Base-by-base conservation (phyloP, 441 rosid genomes). In the Erodium moschatum region DNA sequence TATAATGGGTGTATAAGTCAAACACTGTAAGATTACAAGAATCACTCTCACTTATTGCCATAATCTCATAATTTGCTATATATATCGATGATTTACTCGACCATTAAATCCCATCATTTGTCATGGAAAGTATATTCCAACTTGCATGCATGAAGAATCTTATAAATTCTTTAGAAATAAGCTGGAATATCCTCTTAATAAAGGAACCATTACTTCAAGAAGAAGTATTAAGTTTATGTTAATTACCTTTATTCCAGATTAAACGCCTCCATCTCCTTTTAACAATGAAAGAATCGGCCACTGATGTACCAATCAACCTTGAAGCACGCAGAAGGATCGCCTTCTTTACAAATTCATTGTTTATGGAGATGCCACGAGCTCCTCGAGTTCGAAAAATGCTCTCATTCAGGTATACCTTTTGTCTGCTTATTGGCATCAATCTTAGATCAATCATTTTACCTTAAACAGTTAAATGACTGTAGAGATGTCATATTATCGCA, bases 281-380 rank as follows among this genome's bases (percentile, higher is more conserved):
- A 81, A 95, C 99, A 8, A 96, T 89, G 70, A 95, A 87, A 79
- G 99, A 91, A 79, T 87, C 97, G 68, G 97, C 97, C 70, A 73
- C 74, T 79, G 95, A 95, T 72, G 89, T 95, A 66, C 99, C 97
- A 61, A 81, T 81, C 70, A 95, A 95, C 82, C 97, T 91, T 76
- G 97, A 95, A 87, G 99, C 99, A 8, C 89, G 97, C 65, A 87
- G 99, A 77, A 86, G 99, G 77, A 88, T 95, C 73, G 71, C 99
- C 65, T 95, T 95, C 82, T 91, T 95, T 81, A 74, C 97, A 69
- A 95, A 95, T 71, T 95, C 99, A 11, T 79, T 95, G 79, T 95
- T 95, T 79, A 95, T 91, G 99, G 97, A 95, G 70, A 91, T 95
- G 94, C 99, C 97, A 8, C 94, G 90, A 68, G 88, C 99, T 81